These are phyloP conservation scores for Nemania serpens DNA, from an alignment of 2,329 filamentous ascomycete species.

Conservation along the genomic window DNA sequence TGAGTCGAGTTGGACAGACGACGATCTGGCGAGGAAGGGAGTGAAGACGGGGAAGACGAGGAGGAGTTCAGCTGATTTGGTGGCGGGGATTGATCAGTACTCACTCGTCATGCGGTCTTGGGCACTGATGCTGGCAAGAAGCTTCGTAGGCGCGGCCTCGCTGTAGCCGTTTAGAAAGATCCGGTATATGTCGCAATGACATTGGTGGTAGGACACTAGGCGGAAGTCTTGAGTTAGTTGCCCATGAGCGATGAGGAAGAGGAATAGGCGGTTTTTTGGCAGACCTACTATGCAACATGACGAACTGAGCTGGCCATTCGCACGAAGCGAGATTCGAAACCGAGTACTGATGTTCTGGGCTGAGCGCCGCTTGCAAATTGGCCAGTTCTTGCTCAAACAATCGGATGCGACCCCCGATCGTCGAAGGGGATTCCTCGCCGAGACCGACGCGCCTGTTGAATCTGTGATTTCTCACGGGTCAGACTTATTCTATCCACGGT, in stretches of 20 bases:
- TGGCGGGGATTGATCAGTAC: neutral
- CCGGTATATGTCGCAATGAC: conserved; percentile 51
- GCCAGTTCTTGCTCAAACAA: conserved; percentile 37
- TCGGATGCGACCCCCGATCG: conserved; percentile 33
- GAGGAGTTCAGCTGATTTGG: too few species aligned
- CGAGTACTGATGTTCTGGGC: conserved; percentile 34
- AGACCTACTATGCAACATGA: conserved; percentile 40
- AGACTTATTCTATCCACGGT: neutral
- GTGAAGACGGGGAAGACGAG: too few species aligned
- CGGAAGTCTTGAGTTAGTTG: neutral
- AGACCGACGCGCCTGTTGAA: conserved; percentile 39
- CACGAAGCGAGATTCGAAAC: conserved; percentile 30
- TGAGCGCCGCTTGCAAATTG: conserved; percentile 28
- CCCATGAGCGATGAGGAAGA: neutral
- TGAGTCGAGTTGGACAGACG: neutral
- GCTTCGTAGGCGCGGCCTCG: conserved; percentile 43
- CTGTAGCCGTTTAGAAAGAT: conserved; percentile 48
- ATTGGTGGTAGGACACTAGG: conserved; percentile 47
- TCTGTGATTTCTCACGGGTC: conserved; percentile 22
- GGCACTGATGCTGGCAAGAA: conserved; percentile 36
- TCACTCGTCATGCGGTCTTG: conserved; percentile 38
- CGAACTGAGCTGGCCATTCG: conserved; percentile 36
- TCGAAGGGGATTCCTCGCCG: conserved; percentile 35
- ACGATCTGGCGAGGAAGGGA: too few species aligned
- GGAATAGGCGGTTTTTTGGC: neutral